phyloP scores from a whole-genome alignment of 2,329 filamentous ascomycete genomes.

The Remersonia thermophila region DNA sequence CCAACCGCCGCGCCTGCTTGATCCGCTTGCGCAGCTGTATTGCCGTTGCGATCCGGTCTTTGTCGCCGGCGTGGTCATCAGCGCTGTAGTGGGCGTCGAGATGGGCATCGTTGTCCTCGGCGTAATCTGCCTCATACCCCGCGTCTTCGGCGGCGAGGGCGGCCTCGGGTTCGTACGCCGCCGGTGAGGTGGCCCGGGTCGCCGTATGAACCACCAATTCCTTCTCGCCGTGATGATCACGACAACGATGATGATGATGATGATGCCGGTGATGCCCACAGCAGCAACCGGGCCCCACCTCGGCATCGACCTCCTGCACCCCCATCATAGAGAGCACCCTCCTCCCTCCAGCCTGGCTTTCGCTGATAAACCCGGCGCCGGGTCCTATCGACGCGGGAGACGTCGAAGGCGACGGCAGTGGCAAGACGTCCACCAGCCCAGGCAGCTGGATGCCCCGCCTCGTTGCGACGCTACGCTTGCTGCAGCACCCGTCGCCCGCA shows the following conservation, averaged over 20 bases:
- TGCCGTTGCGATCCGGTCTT: slow-evolving; percentile 18
- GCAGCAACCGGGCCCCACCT: too few species aligned
- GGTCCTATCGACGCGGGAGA: neutral
- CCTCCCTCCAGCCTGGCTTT: neutral
- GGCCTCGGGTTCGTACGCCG: neutral
- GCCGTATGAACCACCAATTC: neutral
- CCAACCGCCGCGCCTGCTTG: slow-evolving; percentile 17
- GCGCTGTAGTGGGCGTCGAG: neutral
- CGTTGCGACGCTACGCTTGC: too few species aligned
- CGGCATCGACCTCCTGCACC: slow-evolving; percentile 6
- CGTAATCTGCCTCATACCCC: slow-evolving; percentile 1
- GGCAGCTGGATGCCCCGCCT: slow-evolving; percentile 22
- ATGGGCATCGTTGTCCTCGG: neutral
- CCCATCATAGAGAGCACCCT: neutral
- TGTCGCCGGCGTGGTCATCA: neutral
- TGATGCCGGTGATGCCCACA: too few species aligned
- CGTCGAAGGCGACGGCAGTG: neutral
- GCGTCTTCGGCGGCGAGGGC: neutral
- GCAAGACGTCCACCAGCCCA: slow-evolving; percentile 19
- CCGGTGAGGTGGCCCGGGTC: neutral
- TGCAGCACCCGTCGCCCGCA: slow-evolving; percentile 6
- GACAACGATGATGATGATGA: too few species aligned
- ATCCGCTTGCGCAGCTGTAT: slow-evolving; percentile 22
- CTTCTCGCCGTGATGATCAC: too few species aligned
- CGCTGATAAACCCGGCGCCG: too few species aligned